A percentile compares a stretch with the other conserved stretches of the same genome.
These are phyloP conservation scores for Sphaerostilbella broomeana DNA, from an alignment of 2,329 filamentous ascomycete genomes.

Conservation along the genomic window DNA sequence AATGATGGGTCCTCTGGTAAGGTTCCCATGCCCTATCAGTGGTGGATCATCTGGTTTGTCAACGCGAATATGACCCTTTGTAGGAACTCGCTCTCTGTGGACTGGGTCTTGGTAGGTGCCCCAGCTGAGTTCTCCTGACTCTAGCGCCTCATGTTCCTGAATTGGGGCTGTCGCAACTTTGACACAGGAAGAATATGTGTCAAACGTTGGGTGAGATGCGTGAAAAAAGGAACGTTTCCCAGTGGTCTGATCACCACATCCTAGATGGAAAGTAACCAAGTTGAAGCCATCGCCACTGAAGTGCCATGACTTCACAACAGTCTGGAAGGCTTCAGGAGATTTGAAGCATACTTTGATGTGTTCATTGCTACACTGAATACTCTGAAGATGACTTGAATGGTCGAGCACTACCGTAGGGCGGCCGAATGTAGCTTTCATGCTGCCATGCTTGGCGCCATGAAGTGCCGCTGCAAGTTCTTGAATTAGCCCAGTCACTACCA, in stretches of 20 bases:
- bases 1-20: no score
- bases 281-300: background rate
- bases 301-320: background rate
- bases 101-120: conserved; percentile 6
- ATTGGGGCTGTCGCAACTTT: background rate
- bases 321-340: background rate
- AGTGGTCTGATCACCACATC: conserved; percentile 1
- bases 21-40: no score
- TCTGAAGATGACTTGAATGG: conserved; percentile 1
- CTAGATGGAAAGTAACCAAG: conserved; percentile 3
- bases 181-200: background rate
- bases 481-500: background rate
- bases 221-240: conserved; percentile 3
- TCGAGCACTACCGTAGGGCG: conserved; percentile 6
- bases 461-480: background rate
- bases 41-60: background rate
- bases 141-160: conserved; percentile 1
- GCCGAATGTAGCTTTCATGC: conserved; percentile 1
- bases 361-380: background rate
- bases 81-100: background rate
- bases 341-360: conserved; percentile 3
- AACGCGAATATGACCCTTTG: background rate
- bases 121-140: conserved; percentile 9
- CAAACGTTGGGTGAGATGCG: background rate
- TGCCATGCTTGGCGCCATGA: conserved; percentile 4